phyloP scores from a whole-genome alignment of 202 grass and related monocot species.

The Setaria viridis region DNA sequence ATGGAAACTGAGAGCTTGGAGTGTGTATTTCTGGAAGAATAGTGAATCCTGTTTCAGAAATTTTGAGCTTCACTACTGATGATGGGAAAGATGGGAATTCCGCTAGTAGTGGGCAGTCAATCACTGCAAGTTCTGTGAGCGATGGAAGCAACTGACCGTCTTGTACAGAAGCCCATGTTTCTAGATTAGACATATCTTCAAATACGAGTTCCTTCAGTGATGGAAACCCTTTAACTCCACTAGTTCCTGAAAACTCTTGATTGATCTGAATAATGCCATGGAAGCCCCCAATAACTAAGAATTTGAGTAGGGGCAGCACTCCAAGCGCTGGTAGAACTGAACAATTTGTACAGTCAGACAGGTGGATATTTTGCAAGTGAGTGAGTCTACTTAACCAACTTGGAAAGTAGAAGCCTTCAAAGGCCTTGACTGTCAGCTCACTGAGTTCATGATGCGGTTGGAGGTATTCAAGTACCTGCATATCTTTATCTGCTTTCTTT shows the following conservation, averaged over 20 bases:
- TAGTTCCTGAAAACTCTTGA: conserved; percentile 64
- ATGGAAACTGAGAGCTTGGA: conserved; percentile 40
- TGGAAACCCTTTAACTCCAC: conserved; percentile 52
- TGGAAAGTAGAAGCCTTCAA: conserved; percentile 59
- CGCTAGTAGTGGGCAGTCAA: conserved; percentile 58
- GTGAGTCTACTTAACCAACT: conserved; percentile 58
- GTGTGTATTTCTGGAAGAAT: conserved; percentile 62
- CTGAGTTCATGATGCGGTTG: conserved; percentile 63
- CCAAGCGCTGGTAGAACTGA: conserved; percentile 64
- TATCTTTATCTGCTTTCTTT: conserved; percentile 34
- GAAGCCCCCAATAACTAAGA: conserved; percentile 60
- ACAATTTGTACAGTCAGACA: conserved; percentile 67
- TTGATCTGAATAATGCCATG: conserved; percentile 51
- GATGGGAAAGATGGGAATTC: conserved; percentile 60
- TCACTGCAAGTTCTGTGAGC: conserved; percentile 65
- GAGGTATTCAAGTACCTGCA: conserved; percentile 58
- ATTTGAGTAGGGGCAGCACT: conserved; percentile 62
- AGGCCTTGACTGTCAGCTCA: conserved; percentile 64
- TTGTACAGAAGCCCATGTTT: conserved; percentile 52
- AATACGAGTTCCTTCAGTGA: conserved; percentile 63
- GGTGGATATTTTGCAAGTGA: conserved; percentile 65
- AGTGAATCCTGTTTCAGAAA: conserved; percentile 62
- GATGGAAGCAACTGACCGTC: conserved; percentile 52
- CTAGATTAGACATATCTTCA: conserved; percentile 62
- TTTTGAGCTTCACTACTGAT: conserved; percentile 57